A percentile compares a stretch with the other conserved stretches of the same genome.
Conservation (phyloP, 2,329 filamentous ascomycete genomes). For the Lasiodiplodia hormozganensis region DNA sequence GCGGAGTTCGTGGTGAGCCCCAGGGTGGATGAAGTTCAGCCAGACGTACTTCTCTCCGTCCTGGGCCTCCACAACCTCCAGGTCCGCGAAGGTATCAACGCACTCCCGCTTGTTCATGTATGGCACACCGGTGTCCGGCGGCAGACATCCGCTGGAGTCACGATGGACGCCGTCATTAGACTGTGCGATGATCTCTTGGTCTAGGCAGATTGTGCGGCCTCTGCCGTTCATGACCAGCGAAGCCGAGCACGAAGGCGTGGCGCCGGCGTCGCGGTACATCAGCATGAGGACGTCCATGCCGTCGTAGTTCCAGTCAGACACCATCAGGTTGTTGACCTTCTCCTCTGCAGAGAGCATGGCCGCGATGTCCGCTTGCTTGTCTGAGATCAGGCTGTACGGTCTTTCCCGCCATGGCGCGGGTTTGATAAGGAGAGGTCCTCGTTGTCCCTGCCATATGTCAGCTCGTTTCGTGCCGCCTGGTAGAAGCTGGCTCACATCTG, state of each 20-base stretch:
- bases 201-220: slow-evolving; percentile 61
- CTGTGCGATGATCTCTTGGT: slow-evolving; percentile 52
- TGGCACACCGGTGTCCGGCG: not conserved
- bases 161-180: slow-evolving; percentile 31
- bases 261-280: slow-evolving; percentile 53
- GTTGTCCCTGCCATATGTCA: slow-evolving; percentile 61
- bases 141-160: not conserved
- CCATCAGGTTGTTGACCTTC: slow-evolving; percentile 55
- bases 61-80: not conserved
- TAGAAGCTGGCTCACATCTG: not conserved
- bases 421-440: slow-evolving; percentile 62
- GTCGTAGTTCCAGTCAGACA: slow-evolving; percentile 64
- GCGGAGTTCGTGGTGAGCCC: slow-evolving; percentile 3
- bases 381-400: slow-evolving; percentile 60
- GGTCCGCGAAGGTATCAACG: not conserved
- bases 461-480: accelerated
- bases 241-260: slow-evolving; percentile 63
- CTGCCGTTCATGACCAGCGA: slow-evolving; percentile 69
- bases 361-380: slow-evolving; percentile 46
- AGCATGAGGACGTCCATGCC: slow-evolving; percentile 58
- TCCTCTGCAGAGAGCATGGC: slow-evolving; percentile 60
- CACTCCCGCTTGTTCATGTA: slow-evolving; percentile 5
- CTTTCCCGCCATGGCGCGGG: slow-evolving; percentile 43
- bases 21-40: slow-evolving; percentile 17
- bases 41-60: not conserved